These are phyloP conservation scores for Stagonosporopsis tanaceti DNA, from an alignment of 2,329 filamentous ascomycete species.

Conservation along the genomic window DNA sequence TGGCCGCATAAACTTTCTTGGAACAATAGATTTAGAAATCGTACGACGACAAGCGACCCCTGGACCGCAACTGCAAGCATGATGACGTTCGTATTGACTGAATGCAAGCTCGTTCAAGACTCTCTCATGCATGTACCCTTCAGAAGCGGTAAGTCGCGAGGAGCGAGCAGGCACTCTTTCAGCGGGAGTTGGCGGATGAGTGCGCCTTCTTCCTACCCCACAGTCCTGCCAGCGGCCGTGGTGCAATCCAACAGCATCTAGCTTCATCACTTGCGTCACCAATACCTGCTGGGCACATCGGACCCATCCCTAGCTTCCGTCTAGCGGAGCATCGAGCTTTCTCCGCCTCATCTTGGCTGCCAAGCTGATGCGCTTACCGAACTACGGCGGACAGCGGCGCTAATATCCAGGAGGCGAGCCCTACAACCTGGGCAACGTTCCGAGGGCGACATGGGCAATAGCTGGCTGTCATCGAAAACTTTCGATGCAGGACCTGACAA, in stretches of 20 bases:
- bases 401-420: slow-evolving; percentile 1
- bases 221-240: background rate
- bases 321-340: background rate
- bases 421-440: background rate
- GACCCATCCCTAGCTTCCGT: background rate
- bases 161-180: background rate
- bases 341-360: slow-evolving; percentile 12
- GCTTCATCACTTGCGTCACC: background rate
- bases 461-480: background rate
- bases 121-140: background rate
- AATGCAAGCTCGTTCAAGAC: background rate
- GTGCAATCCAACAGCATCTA: background rate
- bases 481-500: background rate
- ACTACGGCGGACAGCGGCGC: background rate
- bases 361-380: background rate
- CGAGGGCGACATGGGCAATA: background rate
- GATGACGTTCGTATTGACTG: background rate
- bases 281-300: background rate
- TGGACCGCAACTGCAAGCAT: background rate
- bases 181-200: background rate
- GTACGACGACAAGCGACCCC: background rate
- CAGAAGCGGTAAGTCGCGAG: background rate
- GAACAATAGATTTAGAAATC: background rate
- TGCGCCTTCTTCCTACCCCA: background rate
- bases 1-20: slow-evolving; percentile 1